Conservation (phyloP, 345 rosid genomes). For the Litchi chinensis region DNA sequence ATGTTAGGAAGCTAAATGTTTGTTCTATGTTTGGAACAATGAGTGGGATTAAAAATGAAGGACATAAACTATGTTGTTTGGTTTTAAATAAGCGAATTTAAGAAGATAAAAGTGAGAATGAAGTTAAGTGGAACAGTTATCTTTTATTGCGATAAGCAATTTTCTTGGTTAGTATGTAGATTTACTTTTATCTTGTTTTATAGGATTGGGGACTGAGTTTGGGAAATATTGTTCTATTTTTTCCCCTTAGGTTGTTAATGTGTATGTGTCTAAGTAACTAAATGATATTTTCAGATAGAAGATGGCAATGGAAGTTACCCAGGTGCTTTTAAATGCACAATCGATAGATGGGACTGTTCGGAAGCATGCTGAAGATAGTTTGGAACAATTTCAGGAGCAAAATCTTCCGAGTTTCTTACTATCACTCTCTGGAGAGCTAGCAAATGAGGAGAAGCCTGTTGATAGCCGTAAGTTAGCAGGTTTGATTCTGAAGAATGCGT, state of each 20-base stretch:
- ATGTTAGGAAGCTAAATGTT: neutral
- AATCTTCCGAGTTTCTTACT: conserved; percentile 40
- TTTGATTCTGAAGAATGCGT: conserved; percentile 38
- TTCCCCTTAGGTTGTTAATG: neutral
- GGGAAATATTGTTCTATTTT: neutral
- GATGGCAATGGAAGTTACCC: conserved; percentile 45
- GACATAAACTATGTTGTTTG: neutral
- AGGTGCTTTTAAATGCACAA: conserved; percentile 47
- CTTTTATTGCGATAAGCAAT: neutral
- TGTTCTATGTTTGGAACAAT: neutral
- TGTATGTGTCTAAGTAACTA: neutral
- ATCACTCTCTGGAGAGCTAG: conserved; percentile 40
- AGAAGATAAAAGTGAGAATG: neutral
- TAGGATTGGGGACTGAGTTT: neutral
- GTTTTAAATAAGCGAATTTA: neutral
- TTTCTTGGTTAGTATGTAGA: neutral
- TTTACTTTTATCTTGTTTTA: neutral
- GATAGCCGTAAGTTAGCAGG: conserved; percentile 48
- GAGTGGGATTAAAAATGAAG: no score
- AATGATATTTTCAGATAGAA: conserved; percentile 20
- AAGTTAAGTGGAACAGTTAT: neutral
- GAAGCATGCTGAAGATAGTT: conserved; percentile 46
- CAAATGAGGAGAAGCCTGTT: conserved; percentile 46
- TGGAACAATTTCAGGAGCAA: conserved; percentile 45
- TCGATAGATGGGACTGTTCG: conserved; percentile 44